These are phyloP conservation scores for Hypoxylon sp. DNA, from an alignment of 2,329 filamentous ascomycete genomes.

Conservation along the genomic window DNA sequence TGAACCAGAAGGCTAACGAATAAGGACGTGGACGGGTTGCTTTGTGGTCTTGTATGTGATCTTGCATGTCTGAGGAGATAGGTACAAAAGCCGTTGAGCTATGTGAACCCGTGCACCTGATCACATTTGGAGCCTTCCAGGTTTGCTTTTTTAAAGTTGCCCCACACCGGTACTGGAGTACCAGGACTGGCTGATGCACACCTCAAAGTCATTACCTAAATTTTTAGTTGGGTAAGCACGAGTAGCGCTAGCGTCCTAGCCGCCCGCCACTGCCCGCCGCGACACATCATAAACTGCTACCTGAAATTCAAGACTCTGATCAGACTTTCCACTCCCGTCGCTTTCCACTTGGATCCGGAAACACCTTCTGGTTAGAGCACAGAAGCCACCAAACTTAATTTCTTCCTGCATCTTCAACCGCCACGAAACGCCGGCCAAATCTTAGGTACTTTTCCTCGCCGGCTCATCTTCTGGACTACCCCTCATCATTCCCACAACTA, in stretches of 20 bases:
- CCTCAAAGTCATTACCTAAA: constrained; percentile 17
- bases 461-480: constrained; percentile 15
- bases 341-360: constrained; percentile 32
- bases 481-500: constrained; percentile 25
- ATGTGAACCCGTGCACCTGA: background rate
- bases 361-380: constrained; percentile 17
- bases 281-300: constrained; percentile 47
- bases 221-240: constrained; percentile 27
- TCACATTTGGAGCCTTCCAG: constrained; percentile 5
- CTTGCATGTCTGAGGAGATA: no score
- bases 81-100: no score
- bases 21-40: background rate
- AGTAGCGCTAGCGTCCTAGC: constrained; percentile 36
- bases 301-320: constrained; percentile 42
- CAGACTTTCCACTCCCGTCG: constrained; percentile 33
- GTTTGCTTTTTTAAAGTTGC: constrained; percentile 6
- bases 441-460: constrained; percentile 11
- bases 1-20: background rate
- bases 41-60: background rate
- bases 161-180: constrained; percentile 13
- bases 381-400: constrained; percentile 10
- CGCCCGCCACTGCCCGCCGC: constrained; percentile 37
- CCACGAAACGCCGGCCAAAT: background rate
- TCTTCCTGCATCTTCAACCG: background rate
- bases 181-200: no score